Conservation (phyloP, 2,329 filamentous ascomycete species). For the Ophiostoma quercus region DNA sequence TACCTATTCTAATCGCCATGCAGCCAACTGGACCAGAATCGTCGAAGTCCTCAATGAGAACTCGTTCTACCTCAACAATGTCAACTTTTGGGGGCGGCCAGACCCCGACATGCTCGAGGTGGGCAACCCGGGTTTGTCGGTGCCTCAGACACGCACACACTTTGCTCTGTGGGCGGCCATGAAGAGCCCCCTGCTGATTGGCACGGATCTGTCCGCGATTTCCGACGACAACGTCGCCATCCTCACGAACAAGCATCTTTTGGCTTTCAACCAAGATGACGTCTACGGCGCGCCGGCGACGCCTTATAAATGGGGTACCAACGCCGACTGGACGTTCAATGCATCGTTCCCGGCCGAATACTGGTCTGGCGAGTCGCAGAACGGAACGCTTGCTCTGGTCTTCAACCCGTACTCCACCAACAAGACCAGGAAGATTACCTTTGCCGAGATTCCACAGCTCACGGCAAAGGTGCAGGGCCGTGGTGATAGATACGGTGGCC, state of each 20-base stretch:
- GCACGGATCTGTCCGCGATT: conserved; percentile 39
- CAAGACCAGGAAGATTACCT: conserved; percentile 37
- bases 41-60: conserved; percentile 45
- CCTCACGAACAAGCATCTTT: conserved; percentile 39
- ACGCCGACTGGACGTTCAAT: conserved; percentile 48
- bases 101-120: conserved; percentile 50
- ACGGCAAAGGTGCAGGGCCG: neutral
- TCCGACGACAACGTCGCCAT: conserved; percentile 37
- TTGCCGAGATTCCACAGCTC: conserved; percentile 42
- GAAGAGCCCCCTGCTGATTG: conserved; percentile 48
- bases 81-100: conserved; percentile 46
- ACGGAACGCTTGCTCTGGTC: conserved; percentile 44
- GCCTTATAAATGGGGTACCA: conserved; percentile 47
- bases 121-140: conserved; percentile 45
- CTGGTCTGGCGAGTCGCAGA: conserved; percentile 42
- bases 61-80: conserved; percentile 41
- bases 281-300: conserved; percentile 39
- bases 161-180: conserved; percentile 49
- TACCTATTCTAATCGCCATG: neutral
- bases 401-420: conserved; percentile 40
- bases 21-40: conserved; percentile 28
- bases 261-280: conserved; percentile 45
- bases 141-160: conserved; percentile 44
- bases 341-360: conserved; percentile 44
- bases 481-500: neutral